Percentiles rank a stretch among this genome's conserved stretches.
Evolutionary conservation across 2,329 filamentous ascomycete genomes (phyloP).

Genomic region (Clonostachys sp.): DNA sequence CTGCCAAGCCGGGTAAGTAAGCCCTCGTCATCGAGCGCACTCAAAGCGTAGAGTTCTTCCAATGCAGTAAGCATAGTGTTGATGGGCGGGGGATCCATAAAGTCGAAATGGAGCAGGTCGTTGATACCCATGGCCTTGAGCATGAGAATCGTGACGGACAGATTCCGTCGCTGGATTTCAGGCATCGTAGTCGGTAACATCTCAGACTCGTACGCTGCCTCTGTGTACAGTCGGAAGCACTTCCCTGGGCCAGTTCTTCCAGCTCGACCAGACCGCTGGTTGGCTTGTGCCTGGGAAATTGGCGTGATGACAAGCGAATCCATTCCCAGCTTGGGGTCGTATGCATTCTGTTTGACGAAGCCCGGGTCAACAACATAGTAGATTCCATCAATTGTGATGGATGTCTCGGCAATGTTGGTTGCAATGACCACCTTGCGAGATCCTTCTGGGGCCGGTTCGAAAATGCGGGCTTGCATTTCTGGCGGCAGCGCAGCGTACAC

Average conservation of each 20-base stretch:
- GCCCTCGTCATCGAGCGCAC: conserved; percentile 91
- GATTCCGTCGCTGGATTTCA: conserved; percentile 92
- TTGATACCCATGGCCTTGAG: conserved; percentile 99
- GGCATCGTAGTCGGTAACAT: conserved; percentile 96
- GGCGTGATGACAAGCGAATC: conserved; percentile 93
- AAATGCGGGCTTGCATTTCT: conserved; percentile 91
- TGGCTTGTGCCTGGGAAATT: conserved; percentile 94
- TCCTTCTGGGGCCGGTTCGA: conserved; percentile 85
- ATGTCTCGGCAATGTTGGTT: conserved; percentile 97
- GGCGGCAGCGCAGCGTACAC: conserved; percentile 94
- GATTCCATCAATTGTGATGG: conserved; percentile 95
- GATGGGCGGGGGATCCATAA: conserved; percentile 96
- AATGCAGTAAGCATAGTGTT: conserved; percentile 97
- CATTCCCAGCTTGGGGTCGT: conserved; percentile 97
- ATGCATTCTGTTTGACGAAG: conserved; percentile 96
- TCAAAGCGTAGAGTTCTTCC: conserved; percentile 90
- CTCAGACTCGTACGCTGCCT: conserved; percentile 91
- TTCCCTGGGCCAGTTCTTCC: conserved; percentile 94
- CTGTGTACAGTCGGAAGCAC: conserved; percentile 92
- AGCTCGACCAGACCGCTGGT: conserved; percentile 87
- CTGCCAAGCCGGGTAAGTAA: conserved; percentile 85
- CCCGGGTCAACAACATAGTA: conserved; percentile 97
- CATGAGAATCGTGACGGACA: conserved; percentile 92
- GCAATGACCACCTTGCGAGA: conserved; percentile 93
- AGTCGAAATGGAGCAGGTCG: conserved; percentile 93